A percentile compares a stretch with the other conserved stretches of the same genome.
These are phyloP conservation scores for Lachancea thermotolerans DNA, from an alignment of 805 yeast genomes.

Conservation along the genomic window DNA sequence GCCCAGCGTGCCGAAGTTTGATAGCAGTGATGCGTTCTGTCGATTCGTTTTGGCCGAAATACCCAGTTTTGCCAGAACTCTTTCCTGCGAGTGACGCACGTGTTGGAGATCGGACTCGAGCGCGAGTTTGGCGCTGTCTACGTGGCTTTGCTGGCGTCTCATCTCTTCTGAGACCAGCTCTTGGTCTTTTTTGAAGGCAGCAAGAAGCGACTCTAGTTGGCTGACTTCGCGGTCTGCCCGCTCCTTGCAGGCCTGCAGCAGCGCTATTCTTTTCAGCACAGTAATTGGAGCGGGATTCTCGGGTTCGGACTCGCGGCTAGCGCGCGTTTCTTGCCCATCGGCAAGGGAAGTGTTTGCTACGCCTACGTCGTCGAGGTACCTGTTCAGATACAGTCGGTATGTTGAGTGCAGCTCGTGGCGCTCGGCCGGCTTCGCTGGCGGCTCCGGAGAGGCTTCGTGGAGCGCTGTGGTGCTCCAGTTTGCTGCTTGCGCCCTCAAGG, in stretches of 20 bases:
- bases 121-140: slow-evolving; percentile 11
- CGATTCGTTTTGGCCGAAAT: slow-evolving; percentile 3
- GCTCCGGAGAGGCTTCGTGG: not conserved
- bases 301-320: not conserved
- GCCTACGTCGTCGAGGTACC: slow-evolving; percentile 24
- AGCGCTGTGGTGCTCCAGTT: not conserved
- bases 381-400: slow-evolving; percentile 17
- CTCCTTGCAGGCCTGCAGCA: slow-evolving; percentile 10
- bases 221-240: slow-evolving; percentile 15
- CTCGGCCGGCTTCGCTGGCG: not conserved
- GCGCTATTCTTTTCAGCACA: slow-evolving; percentile 7
- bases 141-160: slow-evolving; percentile 9
- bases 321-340: not conserved
- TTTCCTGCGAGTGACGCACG: slow-evolving; percentile 10
- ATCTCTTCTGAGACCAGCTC: slow-evolving; percentile 21
- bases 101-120: slow-evolving; percentile 13
- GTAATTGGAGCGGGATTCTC: no score
- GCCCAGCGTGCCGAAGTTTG: slow-evolving; percentile 8
- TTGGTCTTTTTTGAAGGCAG: slow-evolving; percentile 20
- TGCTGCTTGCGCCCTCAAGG: not conserved
- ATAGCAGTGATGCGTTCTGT: slow-evolving; percentile 5
- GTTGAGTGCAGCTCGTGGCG: slow-evolving; percentile 10
- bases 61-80: slow-evolving; percentile 16
- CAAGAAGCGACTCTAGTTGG: slow-evolving; percentile 17
- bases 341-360: slow-evolving; percentile 18